Conservation (phyloP, 176 grass and related monocot species). For the Metroxylon sagu region DNA sequence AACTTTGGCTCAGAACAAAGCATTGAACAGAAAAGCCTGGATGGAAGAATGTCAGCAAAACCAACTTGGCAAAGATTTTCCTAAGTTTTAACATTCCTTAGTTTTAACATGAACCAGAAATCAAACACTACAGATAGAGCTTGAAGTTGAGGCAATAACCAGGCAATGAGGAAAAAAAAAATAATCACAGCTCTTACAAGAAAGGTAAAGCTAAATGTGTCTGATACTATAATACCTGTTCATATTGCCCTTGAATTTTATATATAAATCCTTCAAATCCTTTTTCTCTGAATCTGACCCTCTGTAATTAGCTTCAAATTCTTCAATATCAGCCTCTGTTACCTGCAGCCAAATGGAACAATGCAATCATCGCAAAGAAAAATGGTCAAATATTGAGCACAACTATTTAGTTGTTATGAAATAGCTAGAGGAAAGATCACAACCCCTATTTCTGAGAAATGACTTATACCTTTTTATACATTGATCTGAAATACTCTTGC, state of each 20-base stretch:
- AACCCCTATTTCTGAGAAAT: no score
- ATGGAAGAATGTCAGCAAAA: no score
- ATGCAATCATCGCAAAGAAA: not conserved
- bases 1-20: slow-evolving; percentile 89
- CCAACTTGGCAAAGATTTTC: no score
- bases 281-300: slow-evolving; percentile 93
- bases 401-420: not conserved
- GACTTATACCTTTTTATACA: slow-evolving; percentile 52
- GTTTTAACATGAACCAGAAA: no score
- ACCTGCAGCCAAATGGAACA: slow-evolving; percentile 30
- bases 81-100: no score
- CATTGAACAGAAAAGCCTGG: slow-evolving; percentile 84
- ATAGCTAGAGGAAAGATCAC: not conserved
- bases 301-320: slow-evolving; percentile 91
- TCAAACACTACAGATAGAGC: no score
- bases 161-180: slow-evolving; percentile 7
- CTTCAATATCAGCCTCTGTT: slow-evolving; percentile 90
- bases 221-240: slow-evolving; percentile 44
- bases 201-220: not conserved
- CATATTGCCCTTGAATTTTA: slow-evolving; percentile 75
- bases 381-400: not conserved
- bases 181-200: not conserved
- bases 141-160: no score
- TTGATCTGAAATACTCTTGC: slow-evolving; percentile 74
- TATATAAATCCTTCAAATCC: slow-evolving; percentile 82